Evolutionary conservation across 106 monocot species (phyloP).

Genomic region (Allium fistulosum): DNA sequence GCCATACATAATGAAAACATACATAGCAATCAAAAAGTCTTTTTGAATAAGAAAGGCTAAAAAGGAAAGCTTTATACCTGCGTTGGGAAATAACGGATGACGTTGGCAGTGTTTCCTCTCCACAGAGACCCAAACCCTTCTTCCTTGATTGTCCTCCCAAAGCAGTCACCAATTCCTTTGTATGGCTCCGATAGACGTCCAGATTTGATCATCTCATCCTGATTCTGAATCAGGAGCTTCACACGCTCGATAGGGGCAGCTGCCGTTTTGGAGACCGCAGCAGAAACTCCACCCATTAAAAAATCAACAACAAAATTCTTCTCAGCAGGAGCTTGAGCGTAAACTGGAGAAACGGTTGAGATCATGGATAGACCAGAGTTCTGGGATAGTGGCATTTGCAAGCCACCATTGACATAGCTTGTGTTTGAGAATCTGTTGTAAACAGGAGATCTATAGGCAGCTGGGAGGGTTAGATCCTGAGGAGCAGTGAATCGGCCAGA

Average conservation of each 20-base stretch:
- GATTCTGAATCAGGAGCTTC: constrained; percentile 41
- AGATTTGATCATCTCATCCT: constrained; percentile 47
- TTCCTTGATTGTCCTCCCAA: constrained; percentile 31
- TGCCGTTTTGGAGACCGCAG: constrained; percentile 45
- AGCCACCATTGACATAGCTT: constrained; percentile 18
- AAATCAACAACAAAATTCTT: constrained; percentile 34
- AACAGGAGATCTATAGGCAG: constrained; percentile 10
- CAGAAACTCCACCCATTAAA: constrained; percentile 46
- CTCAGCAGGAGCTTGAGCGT: constrained; percentile 32
- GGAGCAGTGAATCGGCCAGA: constrained; percentile 34
- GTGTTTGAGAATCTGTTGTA: constrained; percentile 22
- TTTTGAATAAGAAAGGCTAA: no score
- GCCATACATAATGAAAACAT: no score
- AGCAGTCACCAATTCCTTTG: constrained; percentile 46
- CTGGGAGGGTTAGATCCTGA: constrained; percentile 9
- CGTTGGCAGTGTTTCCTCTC: constrained; percentile 55
- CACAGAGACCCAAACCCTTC: constrained; percentile 35
- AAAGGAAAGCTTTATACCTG: constrained; percentile 6
- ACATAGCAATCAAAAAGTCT: no score
- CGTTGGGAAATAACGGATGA: constrained; percentile 52
- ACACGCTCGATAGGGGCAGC: constrained; percentile 48
- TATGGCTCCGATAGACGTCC: constrained; percentile 43
- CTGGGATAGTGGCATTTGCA: constrained; percentile 7
- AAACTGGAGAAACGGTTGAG: constrained; percentile 17
- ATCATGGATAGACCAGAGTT: constrained; percentile 3